Conservation (phyloP, 768 basidiomycete genomes). For the Lyophyllum decastes region DNA sequence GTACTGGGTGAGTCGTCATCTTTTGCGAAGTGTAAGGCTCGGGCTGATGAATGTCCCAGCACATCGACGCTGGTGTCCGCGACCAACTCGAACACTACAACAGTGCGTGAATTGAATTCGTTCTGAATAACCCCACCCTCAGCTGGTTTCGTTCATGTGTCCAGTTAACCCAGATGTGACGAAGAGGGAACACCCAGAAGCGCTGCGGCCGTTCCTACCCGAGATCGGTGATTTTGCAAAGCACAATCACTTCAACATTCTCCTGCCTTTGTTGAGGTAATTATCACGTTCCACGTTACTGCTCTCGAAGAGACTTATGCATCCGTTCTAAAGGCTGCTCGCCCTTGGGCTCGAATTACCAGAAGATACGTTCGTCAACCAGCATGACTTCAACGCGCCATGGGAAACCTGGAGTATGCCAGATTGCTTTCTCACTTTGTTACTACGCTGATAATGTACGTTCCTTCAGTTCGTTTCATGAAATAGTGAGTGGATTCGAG, state of each 20-base stretch:
- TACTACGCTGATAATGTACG: background rate
- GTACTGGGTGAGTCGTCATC: no score
- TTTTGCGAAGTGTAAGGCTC: no score
- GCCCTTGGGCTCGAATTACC: slow-evolving; percentile 47
- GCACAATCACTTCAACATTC: slow-evolving; percentile 37
- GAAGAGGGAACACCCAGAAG: slow-evolving; percentile 34
- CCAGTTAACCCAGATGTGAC: slow-evolving; percentile 37
- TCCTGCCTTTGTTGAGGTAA: slow-evolving; percentile 37
- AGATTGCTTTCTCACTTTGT: background rate
- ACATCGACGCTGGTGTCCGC: slow-evolving; percentile 61
- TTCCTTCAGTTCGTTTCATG: no score
- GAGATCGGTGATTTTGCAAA: slow-evolving; percentile 36
- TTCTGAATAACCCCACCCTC: no score
- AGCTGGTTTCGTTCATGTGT: no score
- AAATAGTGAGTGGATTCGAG: no score
- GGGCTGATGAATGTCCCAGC: slow-evolving; percentile 34
- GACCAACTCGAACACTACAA: slow-evolving; percentile 68
- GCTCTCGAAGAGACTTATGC: no score
- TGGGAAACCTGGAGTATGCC: slow-evolving; percentile 33
- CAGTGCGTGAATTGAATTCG: slow-evolving; percentile 34
- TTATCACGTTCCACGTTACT: background rate
- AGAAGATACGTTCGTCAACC: no score
- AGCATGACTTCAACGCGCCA: no score
- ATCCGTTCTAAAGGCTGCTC: slow-evolving; percentile 23
- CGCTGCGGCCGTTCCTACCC: slow-evolving; percentile 35